A percentile compares a stretch with the other conserved stretches of the same genome.
Evolutionary conservation across 2,329 filamentous ascomycete genomes (phyloP).

Genomic region (Microdochium nivale): DNA sequence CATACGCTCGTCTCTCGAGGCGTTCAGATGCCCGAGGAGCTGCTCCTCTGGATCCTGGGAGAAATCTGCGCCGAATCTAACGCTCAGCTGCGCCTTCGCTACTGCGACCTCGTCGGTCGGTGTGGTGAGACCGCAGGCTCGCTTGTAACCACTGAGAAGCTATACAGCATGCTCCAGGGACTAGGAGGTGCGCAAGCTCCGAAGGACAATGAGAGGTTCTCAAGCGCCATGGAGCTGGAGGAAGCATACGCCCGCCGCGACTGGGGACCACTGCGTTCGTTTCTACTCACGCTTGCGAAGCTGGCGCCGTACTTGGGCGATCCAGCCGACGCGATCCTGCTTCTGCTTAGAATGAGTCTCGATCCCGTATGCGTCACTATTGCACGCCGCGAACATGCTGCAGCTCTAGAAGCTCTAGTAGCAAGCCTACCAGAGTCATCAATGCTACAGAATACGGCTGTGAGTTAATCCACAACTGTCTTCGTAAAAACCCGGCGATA

Average conservation of each 20-base stretch:
- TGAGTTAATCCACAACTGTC: conserved; percentile 19
- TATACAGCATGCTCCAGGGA: conserved; percentile 45
- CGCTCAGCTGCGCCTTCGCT: conserved; percentile 48
- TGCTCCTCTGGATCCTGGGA: conserved; percentile 58
- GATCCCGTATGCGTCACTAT: conserved; percentile 34
- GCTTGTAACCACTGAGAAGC: conserved; percentile 33
- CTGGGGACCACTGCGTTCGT: conserved; percentile 35
- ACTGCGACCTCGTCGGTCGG: conserved; percentile 43
- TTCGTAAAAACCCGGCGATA: too few species aligned
- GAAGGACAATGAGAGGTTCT: conserved; percentile 15
- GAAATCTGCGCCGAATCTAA: conserved; percentile 49
- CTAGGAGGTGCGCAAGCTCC: conserved; percentile 48
- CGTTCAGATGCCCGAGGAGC: conserved; percentile 47
- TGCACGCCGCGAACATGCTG: conserved; percentile 14
- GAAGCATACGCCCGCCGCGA: conserved; percentile 26
- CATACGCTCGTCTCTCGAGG: conserved; percentile 39
- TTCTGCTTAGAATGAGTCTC: conserved; percentile 45
- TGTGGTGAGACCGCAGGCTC: conserved; percentile 33
- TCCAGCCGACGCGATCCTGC: conserved; percentile 29
- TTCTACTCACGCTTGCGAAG: conserved; percentile 31
- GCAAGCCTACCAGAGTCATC: conserved; percentile 26
- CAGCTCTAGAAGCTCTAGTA: conserved; percentile 33
- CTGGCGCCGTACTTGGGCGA: conserved; percentile 28
- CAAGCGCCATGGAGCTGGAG: conserved; percentile 14
- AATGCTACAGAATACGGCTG: conserved; percentile 31